Percentiles rank a stretch among this genome's conserved stretches.
These are phyloP conservation scores for Myxozyma neotropica DNA, from an alignment of 805 yeast genomes.

Conservation along the genomic window DNA sequence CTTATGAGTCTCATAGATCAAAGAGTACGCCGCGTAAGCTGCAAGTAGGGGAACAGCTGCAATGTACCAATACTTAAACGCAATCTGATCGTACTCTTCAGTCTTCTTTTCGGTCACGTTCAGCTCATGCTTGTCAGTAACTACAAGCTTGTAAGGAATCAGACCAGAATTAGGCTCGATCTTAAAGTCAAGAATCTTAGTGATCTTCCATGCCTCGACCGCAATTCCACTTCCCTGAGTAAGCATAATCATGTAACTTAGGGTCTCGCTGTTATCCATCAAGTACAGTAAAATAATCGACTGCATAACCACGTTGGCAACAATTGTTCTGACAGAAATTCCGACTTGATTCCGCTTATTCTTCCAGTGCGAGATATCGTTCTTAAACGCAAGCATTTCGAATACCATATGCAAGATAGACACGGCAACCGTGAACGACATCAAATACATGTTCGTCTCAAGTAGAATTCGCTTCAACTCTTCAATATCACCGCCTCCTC, in stretches of 20 bases:
- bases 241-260: slow-evolving; percentile 45
- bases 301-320: slow-evolving; percentile 49
- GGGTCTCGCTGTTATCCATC: slow-evolving; percentile 46
- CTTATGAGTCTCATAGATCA: slow-evolving; percentile 46
- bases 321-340: slow-evolving; percentile 46
- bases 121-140: slow-evolving; percentile 44
- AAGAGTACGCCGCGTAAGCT: slow-evolving; percentile 46
- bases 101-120: slow-evolving; percentile 47
- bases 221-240: slow-evolving; percentile 46
- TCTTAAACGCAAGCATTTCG: slow-evolving; percentile 49
- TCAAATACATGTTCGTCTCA: slow-evolving; percentile 46
- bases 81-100: slow-evolving; percentile 47
- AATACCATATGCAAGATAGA: slow-evolving; percentile 45
- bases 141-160: slow-evolving; percentile 34
- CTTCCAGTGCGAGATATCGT: slow-evolving; percentile 48
- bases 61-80: slow-evolving; percentile 46
- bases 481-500: slow-evolving; percentile 44
- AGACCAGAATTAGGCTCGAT: slow-evolving; percentile 33
- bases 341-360: slow-evolving; percentile 48
- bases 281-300: slow-evolving; percentile 46
- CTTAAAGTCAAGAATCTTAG: slow-evolving; percentile 43
- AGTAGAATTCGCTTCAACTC: slow-evolving; percentile 44
- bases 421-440: slow-evolving; percentile 43
- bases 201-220: slow-evolving; percentile 50
- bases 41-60: slow-evolving; percentile 45